Conservation (phyloP, 805 yeast genomes). For the Lachancea mirantina region DNA sequence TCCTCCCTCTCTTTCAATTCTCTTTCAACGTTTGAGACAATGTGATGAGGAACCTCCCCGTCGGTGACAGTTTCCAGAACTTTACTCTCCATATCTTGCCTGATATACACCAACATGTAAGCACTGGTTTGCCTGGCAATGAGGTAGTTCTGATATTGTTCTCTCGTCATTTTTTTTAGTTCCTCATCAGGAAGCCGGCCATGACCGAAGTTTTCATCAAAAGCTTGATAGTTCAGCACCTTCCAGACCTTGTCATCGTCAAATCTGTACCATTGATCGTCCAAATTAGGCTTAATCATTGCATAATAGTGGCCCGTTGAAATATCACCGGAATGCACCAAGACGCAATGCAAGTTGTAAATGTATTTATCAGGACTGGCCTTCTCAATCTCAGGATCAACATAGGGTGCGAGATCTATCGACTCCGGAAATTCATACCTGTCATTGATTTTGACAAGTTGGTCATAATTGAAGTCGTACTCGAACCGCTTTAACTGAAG, state of each 20-base stretch:
- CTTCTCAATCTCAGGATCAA: slow-evolving; percentile 46
- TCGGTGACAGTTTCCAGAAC: slow-evolving; percentile 53
- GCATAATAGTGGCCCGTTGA: slow-evolving; percentile 97
- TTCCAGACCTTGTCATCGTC: slow-evolving; percentile 94
- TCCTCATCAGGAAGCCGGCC: slow-evolving; percentile 46
- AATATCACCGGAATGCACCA: slow-evolving; percentile 93
- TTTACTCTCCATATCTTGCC: slow-evolving; percentile 50
- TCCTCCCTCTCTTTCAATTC: slow-evolving; percentile 54
- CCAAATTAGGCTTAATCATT: slow-evolving; percentile 70
- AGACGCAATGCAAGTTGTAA: slow-evolving; percentile 84
- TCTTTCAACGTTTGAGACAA: slow-evolving; percentile 54
- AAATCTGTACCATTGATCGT: slow-evolving; percentile 77
- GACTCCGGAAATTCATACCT: slow-evolving; percentile 80
- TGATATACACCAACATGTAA: slow-evolving; percentile 89
- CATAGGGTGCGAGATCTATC: slow-evolving; percentile 71
- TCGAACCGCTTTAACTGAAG: slow-evolving; percentile 91
- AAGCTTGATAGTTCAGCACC: slow-evolving; percentile 77
- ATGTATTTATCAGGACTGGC: slow-evolving; percentile 28
- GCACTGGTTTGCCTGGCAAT: slow-evolving; percentile 87
- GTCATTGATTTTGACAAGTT: slow-evolving; percentile 85
- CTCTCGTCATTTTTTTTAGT: slow-evolving; percentile 45
- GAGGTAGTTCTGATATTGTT: slow-evolving; percentile 55
- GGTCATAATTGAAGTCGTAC: slow-evolving; percentile 84
- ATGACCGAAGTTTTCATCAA: slow-evolving; percentile 89
- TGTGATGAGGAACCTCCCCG: slow-evolving; percentile 57